Percentiles rank a stretch among this genome's conserved stretches.
These are phyloP conservation scores for Penicillium antarcticum DNA, from an alignment of 495 filamentous ascomycete species.

Conservation along the genomic window DNA sequence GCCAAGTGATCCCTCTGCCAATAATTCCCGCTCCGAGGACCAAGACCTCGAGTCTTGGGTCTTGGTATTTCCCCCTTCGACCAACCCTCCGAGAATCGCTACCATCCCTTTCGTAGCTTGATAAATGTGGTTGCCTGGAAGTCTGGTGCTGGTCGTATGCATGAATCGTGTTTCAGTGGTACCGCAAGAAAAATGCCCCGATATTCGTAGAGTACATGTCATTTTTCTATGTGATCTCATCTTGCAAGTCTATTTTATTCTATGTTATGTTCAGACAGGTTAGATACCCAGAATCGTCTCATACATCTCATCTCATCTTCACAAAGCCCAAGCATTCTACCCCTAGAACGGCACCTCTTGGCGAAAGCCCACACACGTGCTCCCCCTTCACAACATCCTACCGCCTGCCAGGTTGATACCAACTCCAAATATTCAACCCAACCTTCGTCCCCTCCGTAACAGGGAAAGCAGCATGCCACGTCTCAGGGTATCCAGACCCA, in stretches of 20 bases:
- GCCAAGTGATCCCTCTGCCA: conserved; percentile 32
- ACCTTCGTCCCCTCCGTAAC: conserved; percentile 67
- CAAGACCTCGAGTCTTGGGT: conserved; percentile 13
- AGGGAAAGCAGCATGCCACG: conserved; percentile 68
- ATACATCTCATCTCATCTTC: neutral
- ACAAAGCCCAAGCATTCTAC: conserved; percentile 2
- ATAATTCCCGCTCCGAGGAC: conserved; percentile 28
- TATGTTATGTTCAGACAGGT: conserved; percentile 1
- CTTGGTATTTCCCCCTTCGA: conserved; percentile 10
- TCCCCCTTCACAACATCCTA: neutral
- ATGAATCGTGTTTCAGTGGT: neutral
- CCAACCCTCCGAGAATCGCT: neutral
- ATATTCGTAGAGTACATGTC: neutral
- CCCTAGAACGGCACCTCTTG: neutral
- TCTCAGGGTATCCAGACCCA: conserved; percentile 61
- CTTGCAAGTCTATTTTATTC: neutral
- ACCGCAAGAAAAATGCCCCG: too few relatives aligned
- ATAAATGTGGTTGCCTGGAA: conserved; percentile 9
- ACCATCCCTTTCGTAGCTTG: neutral
- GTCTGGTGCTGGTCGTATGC: neutral
- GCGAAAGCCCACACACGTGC: neutral
- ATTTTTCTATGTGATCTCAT: too few relatives aligned
- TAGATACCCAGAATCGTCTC: neutral
- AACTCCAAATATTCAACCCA: conserved; percentile 79
- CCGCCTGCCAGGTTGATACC: conserved; percentile 37